These are phyloP conservation scores for Elsinoe arachidis DNA, from an alignment of 2,329 filamentous ascomycete species.

Conservation along the genomic window DNA sequence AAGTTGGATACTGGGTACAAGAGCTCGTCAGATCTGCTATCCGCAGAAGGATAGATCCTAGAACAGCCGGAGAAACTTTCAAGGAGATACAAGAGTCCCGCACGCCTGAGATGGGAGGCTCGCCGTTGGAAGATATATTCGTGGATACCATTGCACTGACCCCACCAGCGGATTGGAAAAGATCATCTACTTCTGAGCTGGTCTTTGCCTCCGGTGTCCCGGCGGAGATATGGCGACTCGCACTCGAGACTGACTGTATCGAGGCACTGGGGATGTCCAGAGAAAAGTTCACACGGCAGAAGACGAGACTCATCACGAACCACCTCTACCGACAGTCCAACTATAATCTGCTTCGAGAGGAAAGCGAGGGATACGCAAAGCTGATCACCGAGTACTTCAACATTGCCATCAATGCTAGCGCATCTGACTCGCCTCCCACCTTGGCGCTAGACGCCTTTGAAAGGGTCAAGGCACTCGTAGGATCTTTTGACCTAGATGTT, in stretches of 20 bases:
- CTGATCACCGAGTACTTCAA: constrained; percentile 93
- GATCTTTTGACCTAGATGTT: constrained; percentile 93
- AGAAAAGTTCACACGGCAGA: constrained; percentile 73
- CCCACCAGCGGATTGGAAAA: constrained; percentile 59
- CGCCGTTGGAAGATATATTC: constrained; percentile 54
- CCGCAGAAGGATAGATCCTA: constrained; percentile 56
- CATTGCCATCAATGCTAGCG: constrained; percentile 56
- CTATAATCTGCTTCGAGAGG: constrained; percentile 90
- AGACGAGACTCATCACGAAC: constrained; percentile 85
- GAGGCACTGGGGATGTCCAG: constrained; percentile 71
- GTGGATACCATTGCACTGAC: constrained; percentile 76
- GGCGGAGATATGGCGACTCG: constrained; percentile 62
- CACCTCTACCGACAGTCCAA: constrained; percentile 91
- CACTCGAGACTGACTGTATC: constrained; percentile 72
- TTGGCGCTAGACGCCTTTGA: constrained; percentile 80
- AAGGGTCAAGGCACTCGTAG: constrained; percentile 85
- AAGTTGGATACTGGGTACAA: constrained; percentile 67
- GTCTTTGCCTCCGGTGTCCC: constrained; percentile 65
- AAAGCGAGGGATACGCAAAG: constrained; percentile 95
- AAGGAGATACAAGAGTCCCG: constrained; percentile 61
- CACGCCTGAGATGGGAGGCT: constrained; percentile 37
- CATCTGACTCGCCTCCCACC: constrained; percentile 48
- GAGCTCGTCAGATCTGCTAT: constrained; percentile 73
- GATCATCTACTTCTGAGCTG: constrained; percentile 54
- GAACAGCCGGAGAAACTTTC: constrained; percentile 62